Conservation (phyloP, 108 stramenopile genomes). For the Chaetoceros tenuissimus region DNA sequence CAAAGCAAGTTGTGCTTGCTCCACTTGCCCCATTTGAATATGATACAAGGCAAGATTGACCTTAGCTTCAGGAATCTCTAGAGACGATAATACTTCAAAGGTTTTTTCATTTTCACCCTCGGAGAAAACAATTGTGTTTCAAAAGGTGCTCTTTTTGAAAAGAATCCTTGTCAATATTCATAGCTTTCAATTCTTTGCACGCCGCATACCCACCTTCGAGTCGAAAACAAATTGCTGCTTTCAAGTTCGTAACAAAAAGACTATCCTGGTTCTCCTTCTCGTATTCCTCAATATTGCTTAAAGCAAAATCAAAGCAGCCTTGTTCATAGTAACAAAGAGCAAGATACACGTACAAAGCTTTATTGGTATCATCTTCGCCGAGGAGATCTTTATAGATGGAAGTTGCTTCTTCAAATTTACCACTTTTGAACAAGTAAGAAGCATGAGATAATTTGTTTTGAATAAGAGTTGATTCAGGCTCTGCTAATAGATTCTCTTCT, state of each 20-base stretch:
- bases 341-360: background rate
- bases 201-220: constrained; percentile 82
- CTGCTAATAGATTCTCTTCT: background rate
- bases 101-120: constrained; percentile 51
- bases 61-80: constrained; percentile 75
- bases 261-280: background rate
- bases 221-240: constrained; percentile 80
- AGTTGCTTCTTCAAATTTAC: background rate
- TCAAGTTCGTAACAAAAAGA: constrained; percentile 63
- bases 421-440: background rate
- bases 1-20: constrained; percentile 66
- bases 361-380: background rate
- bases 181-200: constrained; percentile 58
- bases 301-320: background rate
- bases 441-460: background rate
- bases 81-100: constrained; percentile 59
- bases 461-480: background rate
- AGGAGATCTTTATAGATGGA: background rate
- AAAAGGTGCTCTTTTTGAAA: constrained; percentile 52
- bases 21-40: constrained; percentile 35
- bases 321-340: background rate
- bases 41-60: constrained; percentile 69
- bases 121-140: constrained; percentile 79
- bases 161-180: constrained; percentile 27
- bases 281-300: background rate